These are phyloP conservation scores for Picocystis salinarum DNA, from an alignment of 139 green algal species.

Conservation along the genomic window DNA sequence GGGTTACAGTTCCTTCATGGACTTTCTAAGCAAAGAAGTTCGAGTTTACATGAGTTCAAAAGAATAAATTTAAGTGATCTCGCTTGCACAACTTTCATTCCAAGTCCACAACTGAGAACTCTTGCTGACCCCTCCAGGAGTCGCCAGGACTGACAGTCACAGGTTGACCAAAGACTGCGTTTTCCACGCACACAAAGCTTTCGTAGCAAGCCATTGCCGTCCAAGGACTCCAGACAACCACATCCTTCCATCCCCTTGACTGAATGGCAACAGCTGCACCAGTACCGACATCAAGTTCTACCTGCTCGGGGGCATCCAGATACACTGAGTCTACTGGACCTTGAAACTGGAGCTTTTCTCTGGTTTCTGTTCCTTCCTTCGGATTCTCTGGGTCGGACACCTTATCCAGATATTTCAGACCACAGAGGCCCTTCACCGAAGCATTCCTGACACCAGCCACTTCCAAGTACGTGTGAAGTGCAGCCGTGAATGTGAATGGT, in stretches of 20 bases:
- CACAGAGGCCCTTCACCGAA: slow-evolving; percentile 43
- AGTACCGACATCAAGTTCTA: slow-evolving; percentile 62
- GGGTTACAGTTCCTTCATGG: too few relatives aligned
- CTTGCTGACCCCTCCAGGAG: too few relatives aligned
- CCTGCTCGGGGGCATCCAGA: slow-evolving; percentile 38
- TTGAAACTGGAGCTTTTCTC: not conserved
- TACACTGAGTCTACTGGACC: slow-evolving; percentile 89
- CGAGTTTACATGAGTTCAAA: too few relatives aligned
- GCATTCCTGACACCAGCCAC: slow-evolving; percentile 30
- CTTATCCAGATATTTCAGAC: slow-evolving; percentile 73
- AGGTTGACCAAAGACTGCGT: too few relatives aligned
- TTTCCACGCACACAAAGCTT: slow-evolving; percentile 71
- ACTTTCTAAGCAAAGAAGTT: too few relatives aligned
- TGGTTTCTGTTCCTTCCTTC: not conserved
- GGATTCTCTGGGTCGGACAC: slow-evolving; percentile 2
- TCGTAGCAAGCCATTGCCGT: slow-evolving; percentile 54
- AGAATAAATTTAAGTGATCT: too few relatives aligned
- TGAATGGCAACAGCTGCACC: slow-evolving; percentile 11
- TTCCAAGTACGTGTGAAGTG: slow-evolving; percentile 90
- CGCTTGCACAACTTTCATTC: too few relatives aligned
- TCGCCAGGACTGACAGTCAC: too few relatives aligned
- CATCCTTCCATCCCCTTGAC: too few relatives aligned
- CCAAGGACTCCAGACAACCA: slow-evolving; percentile 30
- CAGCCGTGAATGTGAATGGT: slow-evolving; percentile 78
- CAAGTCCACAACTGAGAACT: too few relatives aligned